These are phyloP conservation scores for Agrocybe praecox DNA, from an alignment of 768 basidiomycete species.

Conservation along the genomic window DNA sequence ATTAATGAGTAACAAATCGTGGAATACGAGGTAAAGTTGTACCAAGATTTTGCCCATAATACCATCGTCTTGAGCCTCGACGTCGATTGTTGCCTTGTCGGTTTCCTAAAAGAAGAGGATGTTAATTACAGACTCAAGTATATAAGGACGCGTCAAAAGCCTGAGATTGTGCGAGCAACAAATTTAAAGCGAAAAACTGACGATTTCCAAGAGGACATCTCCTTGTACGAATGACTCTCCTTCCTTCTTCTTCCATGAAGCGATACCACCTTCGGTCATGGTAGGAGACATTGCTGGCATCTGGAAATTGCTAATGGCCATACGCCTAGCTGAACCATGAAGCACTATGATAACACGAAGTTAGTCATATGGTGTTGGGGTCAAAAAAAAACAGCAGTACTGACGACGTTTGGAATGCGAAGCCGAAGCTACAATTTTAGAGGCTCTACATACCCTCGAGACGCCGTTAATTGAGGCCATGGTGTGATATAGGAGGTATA, in stretches of 20 bases:
- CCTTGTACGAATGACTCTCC: slow-evolving; percentile 81
- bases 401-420: slow-evolving; percentile 15
- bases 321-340: slow-evolving; percentile 41
- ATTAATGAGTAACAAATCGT: slow-evolving; percentile 3
- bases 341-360: slow-evolving; percentile 40
- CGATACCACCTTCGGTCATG: slow-evolving; percentile 93
- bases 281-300: slow-evolving; percentile 99
- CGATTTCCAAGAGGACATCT: slow-evolving; percentile 89
- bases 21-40: slow-evolving; percentile 25
- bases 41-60: slow-evolving; percentile 93
- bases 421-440: not conserved
- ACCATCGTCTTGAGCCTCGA: slow-evolving; percentile 98
- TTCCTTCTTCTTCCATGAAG: slow-evolving; percentile 87
- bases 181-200: slow-evolving; percentile 36
- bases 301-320: slow-evolving; percentile 72
- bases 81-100: slow-evolving; percentile 96
- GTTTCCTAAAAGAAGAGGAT: slow-evolving; percentile 63
- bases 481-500: not conserved
- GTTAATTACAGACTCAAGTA: not conserved
- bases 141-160: not conserved
- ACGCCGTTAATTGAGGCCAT: slow-evolving; percentile 1
- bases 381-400: slow-evolving; percentile 7
- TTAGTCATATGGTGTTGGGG: not conserved
- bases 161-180: not conserved
- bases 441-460: not conserved